Evolutionary conservation across 208 protist genomes (phyloP).

Genomic region (Endotrypanum monterogeii): DNA sequence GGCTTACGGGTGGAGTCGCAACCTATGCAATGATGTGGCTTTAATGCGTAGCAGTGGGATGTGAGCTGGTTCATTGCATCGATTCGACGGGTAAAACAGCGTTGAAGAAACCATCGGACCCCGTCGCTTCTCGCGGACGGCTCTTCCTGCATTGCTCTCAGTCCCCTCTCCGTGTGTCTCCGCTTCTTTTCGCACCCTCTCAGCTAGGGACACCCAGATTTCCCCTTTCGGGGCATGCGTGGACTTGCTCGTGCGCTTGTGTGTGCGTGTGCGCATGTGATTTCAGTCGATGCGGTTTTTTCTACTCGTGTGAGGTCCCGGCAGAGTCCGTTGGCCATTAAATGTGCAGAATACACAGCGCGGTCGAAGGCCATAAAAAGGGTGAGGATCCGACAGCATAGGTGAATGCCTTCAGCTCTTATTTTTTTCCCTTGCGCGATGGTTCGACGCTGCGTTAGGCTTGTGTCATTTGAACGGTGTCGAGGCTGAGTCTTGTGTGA

Average conservation of each 20-base stretch:
- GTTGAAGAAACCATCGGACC: neutral
- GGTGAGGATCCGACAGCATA: neutral
- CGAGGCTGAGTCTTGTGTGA: neutral
- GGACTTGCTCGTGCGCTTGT: neutral
- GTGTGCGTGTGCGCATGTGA: neutral
- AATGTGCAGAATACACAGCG: neutral
- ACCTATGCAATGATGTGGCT: neutral
- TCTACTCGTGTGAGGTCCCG: neutral
- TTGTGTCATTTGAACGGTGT: neutral
- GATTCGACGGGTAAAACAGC: neutral
- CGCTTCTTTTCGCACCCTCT: neutral
- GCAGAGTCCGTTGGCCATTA: neutral
- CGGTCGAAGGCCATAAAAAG: neutral
- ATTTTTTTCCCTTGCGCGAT: neutral
- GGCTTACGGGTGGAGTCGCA: neutral
- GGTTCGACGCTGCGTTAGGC: neutral
- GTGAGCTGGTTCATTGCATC: neutral
- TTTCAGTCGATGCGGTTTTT: neutral
- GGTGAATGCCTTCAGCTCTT: neutral
- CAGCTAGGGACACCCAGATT: neutral
- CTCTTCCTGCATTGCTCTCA: neutral
- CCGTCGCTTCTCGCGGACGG: neutral
- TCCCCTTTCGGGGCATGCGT: neutral
- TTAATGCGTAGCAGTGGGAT: neutral
- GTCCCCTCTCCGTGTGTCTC: neutral